Percentiles rank a stretch among this genome's conserved stretches.
Evolutionary conservation across 805 yeast species (phyloP).

Genomic region (Cyberlindnera nakhonratchasimensis): DNA sequence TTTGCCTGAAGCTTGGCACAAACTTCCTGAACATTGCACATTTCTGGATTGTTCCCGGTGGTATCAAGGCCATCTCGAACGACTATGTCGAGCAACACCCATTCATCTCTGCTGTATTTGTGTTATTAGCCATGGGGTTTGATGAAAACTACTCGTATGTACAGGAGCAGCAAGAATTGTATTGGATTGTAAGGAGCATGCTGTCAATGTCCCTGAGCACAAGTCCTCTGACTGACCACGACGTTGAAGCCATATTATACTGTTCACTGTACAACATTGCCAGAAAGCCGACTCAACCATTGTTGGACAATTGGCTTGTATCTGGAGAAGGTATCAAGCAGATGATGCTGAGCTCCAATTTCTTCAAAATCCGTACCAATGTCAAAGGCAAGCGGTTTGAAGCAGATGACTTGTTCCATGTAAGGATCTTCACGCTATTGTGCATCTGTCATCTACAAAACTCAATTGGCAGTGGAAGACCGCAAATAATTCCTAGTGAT

Average conservation of each 20-base stretch:
- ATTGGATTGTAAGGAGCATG: slow-evolving; percentile 47
- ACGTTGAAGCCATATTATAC: slow-evolving; percentile 56
- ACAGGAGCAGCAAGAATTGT: slow-evolving; percentile 44
- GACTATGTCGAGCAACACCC: slow-evolving; percentile 49
- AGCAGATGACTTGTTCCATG: slow-evolving; percentile 45
- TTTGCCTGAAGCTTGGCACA: slow-evolving; percentile 44
- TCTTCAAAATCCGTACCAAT: slow-evolving; percentile 38
- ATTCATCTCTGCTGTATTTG: slow-evolving; percentile 46
- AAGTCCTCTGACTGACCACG: slow-evolving; percentile 54
- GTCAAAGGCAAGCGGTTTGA: slow-evolving; percentile 29
- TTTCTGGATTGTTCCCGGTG: slow-evolving; percentile 62
- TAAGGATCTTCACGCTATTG: slow-evolving; percentile 51
- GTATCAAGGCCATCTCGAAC: slow-evolving; percentile 44
- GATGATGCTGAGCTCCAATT: slow-evolving; percentile 44
- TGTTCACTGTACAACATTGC: slow-evolving; percentile 52
- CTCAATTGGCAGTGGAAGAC: slow-evolving; percentile 48
- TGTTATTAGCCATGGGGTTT: slow-evolving; percentile 50
- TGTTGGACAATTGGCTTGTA: slow-evolving; percentile 49
- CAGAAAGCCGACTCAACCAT: slow-evolving; percentile 50
- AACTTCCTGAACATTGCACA: slow-evolving; percentile 51
- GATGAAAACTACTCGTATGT: slow-evolving; percentile 49
- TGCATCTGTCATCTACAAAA: slow-evolving; percentile 50
- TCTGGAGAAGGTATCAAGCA: slow-evolving; percentile 51
- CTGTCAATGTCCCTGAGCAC: slow-evolving; percentile 47
- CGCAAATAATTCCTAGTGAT: slow-evolving; percentile 38